phyloP scores from a whole-genome alignment of 371 early-diverging fungal genomes.

The Apophysomyces variabilis region DNA sequence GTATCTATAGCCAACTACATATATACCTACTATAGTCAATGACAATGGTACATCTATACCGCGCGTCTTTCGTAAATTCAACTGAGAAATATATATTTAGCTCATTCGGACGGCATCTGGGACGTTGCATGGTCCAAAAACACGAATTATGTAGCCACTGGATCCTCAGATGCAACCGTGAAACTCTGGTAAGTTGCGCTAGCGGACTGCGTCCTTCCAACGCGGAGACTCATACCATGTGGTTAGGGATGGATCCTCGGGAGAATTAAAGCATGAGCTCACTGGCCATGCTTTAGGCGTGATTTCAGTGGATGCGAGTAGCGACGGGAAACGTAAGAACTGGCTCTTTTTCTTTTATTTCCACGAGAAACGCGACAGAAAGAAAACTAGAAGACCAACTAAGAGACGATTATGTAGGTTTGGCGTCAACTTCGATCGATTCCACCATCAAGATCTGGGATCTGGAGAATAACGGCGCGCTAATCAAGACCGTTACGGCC shows the following conservation, averaged over 20 bases:
- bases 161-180: constrained; percentile 77
- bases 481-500: constrained; percentile 66
- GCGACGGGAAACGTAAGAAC: constrained; percentile 65
- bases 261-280: constrained; percentile 59
- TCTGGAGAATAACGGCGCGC: constrained; percentile 50
- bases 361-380: neutral
- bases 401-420: constrained; percentile 40
- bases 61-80: neutral
- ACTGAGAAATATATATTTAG: constrained; percentile 34
- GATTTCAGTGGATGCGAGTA: constrained; percentile 73
- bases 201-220: neutral
- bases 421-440: constrained; percentile 80
- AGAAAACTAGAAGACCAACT: neutral
- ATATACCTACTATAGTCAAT: constrained; percentile 57
- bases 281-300: constrained; percentile 81
- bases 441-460: constrained; percentile 83
- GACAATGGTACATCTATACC: constrained; percentile 52
- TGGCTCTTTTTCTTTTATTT: neutral
- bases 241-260: constrained; percentile 69
- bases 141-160: constrained; percentile 71
- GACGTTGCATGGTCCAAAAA: constrained; percentile 75
- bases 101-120: constrained; percentile 88
- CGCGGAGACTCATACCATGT: neutral
- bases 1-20: constrained; percentile 59
- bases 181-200: constrained; percentile 71